Conservation (phyloP, 2,329 filamentous ascomycete species). For the Pseudogymnoascus sp. region DNA sequence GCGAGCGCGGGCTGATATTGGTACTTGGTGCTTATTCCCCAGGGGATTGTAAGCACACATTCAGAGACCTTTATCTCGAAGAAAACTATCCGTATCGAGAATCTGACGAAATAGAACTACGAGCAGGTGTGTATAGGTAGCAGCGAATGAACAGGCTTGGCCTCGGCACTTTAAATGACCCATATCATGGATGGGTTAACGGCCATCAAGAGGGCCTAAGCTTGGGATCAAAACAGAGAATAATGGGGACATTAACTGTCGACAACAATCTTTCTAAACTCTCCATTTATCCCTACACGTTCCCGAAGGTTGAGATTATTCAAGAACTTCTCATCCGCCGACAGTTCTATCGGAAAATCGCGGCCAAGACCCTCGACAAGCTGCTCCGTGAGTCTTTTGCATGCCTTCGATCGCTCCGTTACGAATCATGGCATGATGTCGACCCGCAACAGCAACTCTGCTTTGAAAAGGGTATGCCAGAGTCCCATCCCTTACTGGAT, state of each 20-base stretch:
- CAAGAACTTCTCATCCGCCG: slow-evolving; percentile 15
- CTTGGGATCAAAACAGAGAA: slow-evolving; percentile 15
- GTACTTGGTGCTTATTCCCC: slow-evolving; percentile 18
- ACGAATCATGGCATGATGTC: slow-evolving; percentile 16
- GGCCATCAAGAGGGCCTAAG: slow-evolving; percentile 11
- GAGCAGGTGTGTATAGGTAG: slow-evolving; percentile 11
- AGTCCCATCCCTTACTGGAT: slow-evolving; percentile 4
- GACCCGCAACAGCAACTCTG: slow-evolving; percentile 14
- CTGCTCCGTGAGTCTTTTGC: slow-evolving; percentile 14
- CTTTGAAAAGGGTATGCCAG: slow-evolving; percentile 15
- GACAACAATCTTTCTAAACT: slow-evolving; percentile 9
- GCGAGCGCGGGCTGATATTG: slow-evolving; percentile 14
- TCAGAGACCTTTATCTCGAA: slow-evolving; percentile 17
- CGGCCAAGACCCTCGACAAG: slow-evolving; percentile 12
- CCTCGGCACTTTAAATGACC: slow-evolving; percentile 15
- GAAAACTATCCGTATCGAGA: slow-evolving; percentile 15
- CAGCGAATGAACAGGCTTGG: slow-evolving; percentile 11
- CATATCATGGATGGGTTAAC: slow-evolving; percentile 16
- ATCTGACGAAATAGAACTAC: slow-evolving; percentile 9
- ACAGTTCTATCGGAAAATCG: slow-evolving; percentile 18
- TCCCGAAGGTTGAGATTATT: slow-evolving; percentile 15
- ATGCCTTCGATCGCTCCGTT: slow-evolving; percentile 13
- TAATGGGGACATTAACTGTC: slow-evolving; percentile 14
- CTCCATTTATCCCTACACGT: neutral
- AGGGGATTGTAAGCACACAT: slow-evolving; percentile 16